A percentile compares a stretch with the other conserved stretches of the same genome.
Evolutionary conservation across 2,329 filamentous ascomycete genomes (phyloP).

Genomic region (Paraconiothyrium sp.): DNA sequence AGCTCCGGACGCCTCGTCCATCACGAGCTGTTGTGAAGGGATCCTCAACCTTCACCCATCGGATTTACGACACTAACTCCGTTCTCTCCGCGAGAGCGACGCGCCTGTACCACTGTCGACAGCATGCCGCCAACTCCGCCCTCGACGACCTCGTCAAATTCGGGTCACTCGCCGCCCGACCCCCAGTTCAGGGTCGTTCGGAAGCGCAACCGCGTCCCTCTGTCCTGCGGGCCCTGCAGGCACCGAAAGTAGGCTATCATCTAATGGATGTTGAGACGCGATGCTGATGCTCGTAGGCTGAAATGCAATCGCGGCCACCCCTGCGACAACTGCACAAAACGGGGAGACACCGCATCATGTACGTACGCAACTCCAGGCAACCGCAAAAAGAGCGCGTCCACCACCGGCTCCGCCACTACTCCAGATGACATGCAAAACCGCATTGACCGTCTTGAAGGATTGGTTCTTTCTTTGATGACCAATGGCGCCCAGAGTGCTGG

Average conservation of each 20-base stretch:
- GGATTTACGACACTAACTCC: slow-evolving; percentile 39
- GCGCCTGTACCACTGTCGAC: slow-evolving; percentile 2
- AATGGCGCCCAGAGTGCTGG: slow-evolving; percentile 74
- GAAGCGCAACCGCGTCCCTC: slow-evolving; percentile 88
- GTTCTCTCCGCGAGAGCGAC: slow-evolving; percentile 20
- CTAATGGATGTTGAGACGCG: not conserved
- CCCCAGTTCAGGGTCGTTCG: slow-evolving; percentile 87
- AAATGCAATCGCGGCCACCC: slow-evolving; percentile 94
- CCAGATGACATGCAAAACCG: slow-evolving; percentile 99
- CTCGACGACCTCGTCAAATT: slow-evolving; percentile 78
- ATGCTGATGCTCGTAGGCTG: slow-evolving; percentile 60
- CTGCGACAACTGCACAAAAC: slow-evolving; percentile 94
- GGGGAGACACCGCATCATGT: slow-evolving; percentile 81
- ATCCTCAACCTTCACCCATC: slow-evolving; percentile 15
- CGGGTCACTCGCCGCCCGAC: slow-evolving; percentile 84
- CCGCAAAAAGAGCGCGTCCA: slow-evolving; percentile 73
- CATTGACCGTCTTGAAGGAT: slow-evolving; percentile 91
- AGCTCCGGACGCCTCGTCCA: slow-evolving; percentile 15
- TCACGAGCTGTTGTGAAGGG: slow-evolving; percentile 1
- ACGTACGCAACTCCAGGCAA: slow-evolving; percentile 76
- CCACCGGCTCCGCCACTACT: slow-evolving; percentile 66
- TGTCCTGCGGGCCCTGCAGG: slow-evolving; percentile 91
- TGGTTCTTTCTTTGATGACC: slow-evolving; percentile 94
- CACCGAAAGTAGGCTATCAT: slow-evolving; percentile 78
- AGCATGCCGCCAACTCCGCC: slow-evolving; percentile 79